Conservation (phyloP, 257 asterid genomes). For the Avicennia marina region DNA sequence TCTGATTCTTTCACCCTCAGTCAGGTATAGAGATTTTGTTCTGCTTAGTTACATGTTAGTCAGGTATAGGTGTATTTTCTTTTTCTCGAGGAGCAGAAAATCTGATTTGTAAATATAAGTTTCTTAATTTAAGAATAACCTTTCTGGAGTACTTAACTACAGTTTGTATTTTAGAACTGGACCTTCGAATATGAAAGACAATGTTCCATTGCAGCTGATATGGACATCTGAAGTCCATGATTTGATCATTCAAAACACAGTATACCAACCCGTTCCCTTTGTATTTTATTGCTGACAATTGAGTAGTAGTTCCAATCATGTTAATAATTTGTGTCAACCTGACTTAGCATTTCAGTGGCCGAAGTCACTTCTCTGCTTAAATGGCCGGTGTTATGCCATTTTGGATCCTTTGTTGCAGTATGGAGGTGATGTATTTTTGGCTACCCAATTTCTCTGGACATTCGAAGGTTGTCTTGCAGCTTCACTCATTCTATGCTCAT, state of each 20-base stretch:
- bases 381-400: neutral
- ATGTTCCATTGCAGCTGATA: constrained; percentile 3
- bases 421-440: neutral
- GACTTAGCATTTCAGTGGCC: neutral
- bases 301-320: constrained; percentile 3
- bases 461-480: neutral
- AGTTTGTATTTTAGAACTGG: neutral
- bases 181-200: constrained; percentile 13
- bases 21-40: constrained; percentile 53
- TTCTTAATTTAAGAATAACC: too few species aligned
- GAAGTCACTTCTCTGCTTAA: neutral
- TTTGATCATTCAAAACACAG: neutral
- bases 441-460: neutral
- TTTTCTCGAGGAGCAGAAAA: neutral
- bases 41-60: too few species aligned
- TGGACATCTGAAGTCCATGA: constrained; percentile 3
- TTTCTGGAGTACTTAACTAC: neutral
- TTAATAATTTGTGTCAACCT: constrained; percentile 2
- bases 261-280: constrained; percentile 8
- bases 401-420: neutral
- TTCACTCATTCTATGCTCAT: neutral
- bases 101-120: neutral
- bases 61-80: constrained; percentile 39
- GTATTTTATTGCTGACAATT: constrained; percentile 2
- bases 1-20: constrained; percentile 54